Evolutionary conservation across 352 stramenopile genomes (phyloP).

Genomic region (Phytophthora podocarpi): DNA sequence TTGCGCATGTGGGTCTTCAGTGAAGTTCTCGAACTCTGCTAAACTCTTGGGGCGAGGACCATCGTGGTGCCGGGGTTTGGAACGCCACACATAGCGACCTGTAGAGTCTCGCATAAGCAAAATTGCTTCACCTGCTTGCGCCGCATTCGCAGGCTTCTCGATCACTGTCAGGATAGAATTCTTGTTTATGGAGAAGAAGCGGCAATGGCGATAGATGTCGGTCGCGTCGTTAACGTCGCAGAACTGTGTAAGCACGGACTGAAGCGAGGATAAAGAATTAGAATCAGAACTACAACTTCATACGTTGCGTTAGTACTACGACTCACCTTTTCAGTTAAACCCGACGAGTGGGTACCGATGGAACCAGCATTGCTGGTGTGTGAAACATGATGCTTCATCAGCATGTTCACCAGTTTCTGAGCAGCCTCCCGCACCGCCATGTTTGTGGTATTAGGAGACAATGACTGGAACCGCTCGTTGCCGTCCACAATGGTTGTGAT

Average conservation of each 20-base stretch:
- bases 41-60: constrained; percentile 58
- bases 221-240: constrained; percentile 49
- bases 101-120: constrained; percentile 81
- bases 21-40: constrained; percentile 71
- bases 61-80: constrained; percentile 66
- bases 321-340: constrained; percentile 68
- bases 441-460: constrained; percentile 51
- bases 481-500: constrained; percentile 84
- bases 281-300: not conserved
- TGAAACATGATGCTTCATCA: constrained; percentile 89
- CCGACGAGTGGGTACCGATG: constrained; percentile 47
- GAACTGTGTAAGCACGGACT: constrained; percentile 65
- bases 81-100: constrained; percentile 81
- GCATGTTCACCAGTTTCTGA: constrained; percentile 82
- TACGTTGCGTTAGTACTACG: not conserved
- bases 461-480: constrained; percentile 72
- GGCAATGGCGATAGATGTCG: constrained; percentile 59
- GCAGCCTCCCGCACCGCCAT: constrained; percentile 72
- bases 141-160: constrained; percentile 62
- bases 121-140: constrained; percentile 59
- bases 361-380: constrained; percentile 50
- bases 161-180: constrained; percentile 81
- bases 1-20: constrained; percentile 31
- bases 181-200: constrained; percentile 87
- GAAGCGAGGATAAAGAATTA: constrained; percentile 11